Base-by-base conservation (phyloP, 2,329 filamentous ascomycete species). In the Aspergillus unguis region DNA sequence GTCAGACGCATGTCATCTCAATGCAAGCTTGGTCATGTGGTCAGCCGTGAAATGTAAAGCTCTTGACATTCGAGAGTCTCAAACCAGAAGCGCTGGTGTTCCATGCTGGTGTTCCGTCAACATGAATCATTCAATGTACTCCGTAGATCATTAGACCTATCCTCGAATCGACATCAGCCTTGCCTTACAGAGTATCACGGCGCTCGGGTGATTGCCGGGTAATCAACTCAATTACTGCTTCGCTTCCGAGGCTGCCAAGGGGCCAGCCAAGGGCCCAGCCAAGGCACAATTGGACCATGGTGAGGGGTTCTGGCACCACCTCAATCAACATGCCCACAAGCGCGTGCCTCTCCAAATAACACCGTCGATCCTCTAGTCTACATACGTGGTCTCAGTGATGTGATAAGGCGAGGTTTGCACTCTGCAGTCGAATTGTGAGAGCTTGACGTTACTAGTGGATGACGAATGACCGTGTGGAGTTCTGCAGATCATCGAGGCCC, bases 261-360 rank as follows among this genome's bases (percentile, higher is more conserved):
- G 17, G 17, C 17, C 17, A 17, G 47, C 47, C 47, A 44, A 49
- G 47, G 9, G 40, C 29, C 26, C 32, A 43, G 25, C 11, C 38
- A 23, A 3, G 9, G 32, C 25, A 25, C 47, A 49, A 51, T 51
- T 51, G 48, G 48, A 11, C 29, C 40, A 7, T 11, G n/a, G 17
- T 45, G 48, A 51, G 48, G 48, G 48, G 48, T 45, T 51, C 41
- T 44, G 35, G 48, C 48, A 45, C 48, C 42, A 42, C 48, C 48
- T 45, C 48, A 33, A 29, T 45, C n/a, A 11, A 28, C 33, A 6
- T 43, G 10, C 44, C 27, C 43, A 3, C 26, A n/a, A 40, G 36
- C 32, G 32, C 25, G 6, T 43, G 29, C 32, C 23, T 36, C 32
- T 25, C 25, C 46, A 26, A 42, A 49, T 49, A 23, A 28, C 31